Evolutionary conservation across 2,329 filamentous ascomycete species (phyloP), one percentile per base, ranked within the genome.

Genomic region (Penicillium sp.): DNA sequence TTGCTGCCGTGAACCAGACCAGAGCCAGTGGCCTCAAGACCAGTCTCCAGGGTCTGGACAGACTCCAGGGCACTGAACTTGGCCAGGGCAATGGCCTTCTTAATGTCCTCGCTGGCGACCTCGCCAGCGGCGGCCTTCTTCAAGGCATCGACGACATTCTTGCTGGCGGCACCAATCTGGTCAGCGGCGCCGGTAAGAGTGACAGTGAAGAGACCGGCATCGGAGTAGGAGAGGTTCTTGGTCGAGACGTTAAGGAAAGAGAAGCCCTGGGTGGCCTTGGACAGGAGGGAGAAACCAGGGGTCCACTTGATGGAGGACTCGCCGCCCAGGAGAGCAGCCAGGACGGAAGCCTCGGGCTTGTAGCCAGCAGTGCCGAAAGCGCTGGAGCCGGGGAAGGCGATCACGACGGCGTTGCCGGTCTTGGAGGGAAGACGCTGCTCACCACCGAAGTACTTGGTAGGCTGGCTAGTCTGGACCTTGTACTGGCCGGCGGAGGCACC

Each of bases 291-390:
- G 84, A 96, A 98, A 69, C 95, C 95, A 62, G 91, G 81, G 52
- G 91, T 88, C 93, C 93, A 99, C 83, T 98, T 99, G 83, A 98
- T 92, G 77, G 82, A 89, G 54, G 92, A 90, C 78, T 96, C 81
- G 61, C 93, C 95, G 72, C 95, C 95, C 52, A 99, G 89, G 21
- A 99, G 88, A 63, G 92, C 87, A 57, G 90, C 87, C 55, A 99
- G 88, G 62, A 99, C 92, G 62, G 89, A 85, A 63, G 92, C 85
- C 79, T 97, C 93, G 55, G 95, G 91, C 83, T 96, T 96, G 83
- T 91, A 92, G 69, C 86, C 87, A 63, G 83, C 82, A 67, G 81
- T 75, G 39, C 86, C 88, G 70, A 85, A 85, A 37, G 88, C 87
- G 78, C 91, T 90, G 62, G 92, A 92, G 59, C 93, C 93, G 57